Base-by-base conservation (phyloP, 768 basidiomycete genomes). In the Galerina sulciceps region DNA sequence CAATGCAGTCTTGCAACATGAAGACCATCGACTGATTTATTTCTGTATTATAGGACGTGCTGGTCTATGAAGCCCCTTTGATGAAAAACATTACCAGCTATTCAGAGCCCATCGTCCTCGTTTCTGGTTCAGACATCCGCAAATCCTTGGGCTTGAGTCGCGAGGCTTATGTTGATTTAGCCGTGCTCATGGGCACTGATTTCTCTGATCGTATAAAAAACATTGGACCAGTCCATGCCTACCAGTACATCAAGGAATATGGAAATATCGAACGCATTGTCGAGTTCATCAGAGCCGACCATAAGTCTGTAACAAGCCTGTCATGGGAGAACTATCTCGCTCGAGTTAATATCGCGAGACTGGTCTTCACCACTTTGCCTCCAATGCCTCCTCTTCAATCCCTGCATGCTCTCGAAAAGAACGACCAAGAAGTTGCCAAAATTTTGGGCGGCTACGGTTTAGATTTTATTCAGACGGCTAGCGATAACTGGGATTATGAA, bases 181-280 rank as follows among this genome's bases (percentile, higher is more conserved):
- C 86, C 0, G 83, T 96, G 50, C 80, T 97, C 6, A 81, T 95
- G 10, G 95, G 95, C 10, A 96, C 94, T 2, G 95, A 97, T 72
- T 96, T 96, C 65, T 89, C 92, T 0, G 85, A 88, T 45, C 86
- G 95, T 4, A 91, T 97, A 58, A 89, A 84, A 55, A 87, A 89
- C 59, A 78, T 96, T 1, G 95, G 95, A 0, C 94, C 94, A 1
- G 67, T 76, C 0, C 87, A 86, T 2, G 93, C 93, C 1, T 85
- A 93, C 65, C 87, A 86, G 64, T 84, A 90, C 61, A 91, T 96
- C 50, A 82, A 81, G 49, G 76, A 84, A 62, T 74, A 94, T 68
- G 85, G 86, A 4, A 81, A 83, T 11, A 94, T 95, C 60, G 94
- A 95, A 70, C 73, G 78, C 11, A 55, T 67, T 31, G 36, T 66